Evolutionary conservation across 306 rosid genomes (phyloP).

Genomic region (Prunus mongolica): DNA sequence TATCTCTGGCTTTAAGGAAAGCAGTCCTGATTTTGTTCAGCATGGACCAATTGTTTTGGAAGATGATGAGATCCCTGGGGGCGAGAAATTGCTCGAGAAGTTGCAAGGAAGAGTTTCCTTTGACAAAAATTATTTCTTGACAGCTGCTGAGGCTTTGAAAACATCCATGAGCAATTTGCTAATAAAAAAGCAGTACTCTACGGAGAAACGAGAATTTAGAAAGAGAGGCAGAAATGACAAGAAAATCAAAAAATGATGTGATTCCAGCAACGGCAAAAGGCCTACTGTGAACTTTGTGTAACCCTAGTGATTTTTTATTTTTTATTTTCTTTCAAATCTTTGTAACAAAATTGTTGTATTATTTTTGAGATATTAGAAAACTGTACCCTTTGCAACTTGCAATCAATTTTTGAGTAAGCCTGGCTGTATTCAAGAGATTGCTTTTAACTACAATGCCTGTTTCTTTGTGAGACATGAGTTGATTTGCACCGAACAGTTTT

Average conservation of each 20-base stretch:
- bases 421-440: neutral
- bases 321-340: neutral
- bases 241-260: conserved; percentile 45
- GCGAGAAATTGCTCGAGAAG: conserved; percentile 56
- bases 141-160: conserved; percentile 86
- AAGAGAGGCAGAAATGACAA: conserved; percentile 89
- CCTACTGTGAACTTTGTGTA: neutral
- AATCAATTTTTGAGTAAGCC: neutral
- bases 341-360: conserved; percentile 1
- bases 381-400: neutral
- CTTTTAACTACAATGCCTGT: neutral
- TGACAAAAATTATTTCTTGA: conserved; percentile 51
- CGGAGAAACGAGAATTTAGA: conserved; percentile 66
- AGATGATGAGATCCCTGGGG: conserved; percentile 65
- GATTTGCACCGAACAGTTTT: too few relatives aligned
- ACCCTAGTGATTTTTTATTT: neutral
- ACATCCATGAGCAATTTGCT: conserved; percentile 78
- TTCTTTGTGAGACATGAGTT: neutral
- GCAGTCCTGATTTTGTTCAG: conserved; percentile 12
- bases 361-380: neutral
- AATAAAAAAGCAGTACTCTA: conserved; percentile 77
- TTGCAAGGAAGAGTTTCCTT: conserved; percentile 76
- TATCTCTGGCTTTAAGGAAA: conserved; percentile 41
- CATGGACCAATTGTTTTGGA: conserved; percentile 39
- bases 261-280: conserved; percentile 2